These are phyloP conservation scores for Blastobotrys mokoenaii DNA, from an alignment of 805 yeast genomes.

Conservation along the genomic window DNA sequence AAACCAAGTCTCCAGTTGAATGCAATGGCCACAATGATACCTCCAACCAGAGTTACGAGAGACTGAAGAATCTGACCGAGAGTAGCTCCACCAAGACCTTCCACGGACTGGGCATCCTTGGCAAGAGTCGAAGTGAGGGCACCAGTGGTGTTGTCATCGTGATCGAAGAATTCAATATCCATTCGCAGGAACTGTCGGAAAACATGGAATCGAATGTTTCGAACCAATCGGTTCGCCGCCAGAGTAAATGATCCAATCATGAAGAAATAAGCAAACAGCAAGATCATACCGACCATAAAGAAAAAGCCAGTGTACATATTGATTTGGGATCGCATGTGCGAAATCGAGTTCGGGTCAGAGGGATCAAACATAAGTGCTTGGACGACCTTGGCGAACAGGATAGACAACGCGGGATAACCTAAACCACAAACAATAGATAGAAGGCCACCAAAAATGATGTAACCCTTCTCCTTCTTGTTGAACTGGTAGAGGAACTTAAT, in stretches of 20 bases:
- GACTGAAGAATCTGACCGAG: conserved; percentile 32
- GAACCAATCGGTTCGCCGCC: conserved; percentile 28
- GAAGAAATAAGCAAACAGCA: conserved; percentile 18
- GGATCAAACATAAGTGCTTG: conserved; percentile 26
- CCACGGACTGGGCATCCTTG: conserved; percentile 34
- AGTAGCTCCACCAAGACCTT: conserved; percentile 34
- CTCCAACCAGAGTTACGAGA: conserved; percentile 31
- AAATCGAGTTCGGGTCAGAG: conserved; percentile 18
- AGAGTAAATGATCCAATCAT: conserved; percentile 20
- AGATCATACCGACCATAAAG: conserved; percentile 28
- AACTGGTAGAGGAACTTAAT: conserved; percentile 17
- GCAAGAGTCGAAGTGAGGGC: conserved; percentile 31
- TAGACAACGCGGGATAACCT: conserved; percentile 31
- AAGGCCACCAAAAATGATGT: conserved; percentile 20
- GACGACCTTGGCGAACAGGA: conserved; percentile 30
- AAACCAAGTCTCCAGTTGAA: conserved; percentile 34
- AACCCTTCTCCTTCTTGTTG: conserved; percentile 21
- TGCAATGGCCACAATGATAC: conserved; percentile 31
- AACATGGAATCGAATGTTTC: conserved; percentile 27
- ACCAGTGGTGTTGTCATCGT: conserved; percentile 31
- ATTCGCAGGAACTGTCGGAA: conserved; percentile 29
- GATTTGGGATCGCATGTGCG: conserved; percentile 27
- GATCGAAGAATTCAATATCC: conserved; percentile 31
- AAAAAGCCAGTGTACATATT: conserved; percentile 28
- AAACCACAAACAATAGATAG: conserved; percentile 26